Evolutionary conservation across 257 asterid species (phyloP), one percentile per base, ranked within the genome.

Genomic region (Leptodermis oblonga): DNA sequence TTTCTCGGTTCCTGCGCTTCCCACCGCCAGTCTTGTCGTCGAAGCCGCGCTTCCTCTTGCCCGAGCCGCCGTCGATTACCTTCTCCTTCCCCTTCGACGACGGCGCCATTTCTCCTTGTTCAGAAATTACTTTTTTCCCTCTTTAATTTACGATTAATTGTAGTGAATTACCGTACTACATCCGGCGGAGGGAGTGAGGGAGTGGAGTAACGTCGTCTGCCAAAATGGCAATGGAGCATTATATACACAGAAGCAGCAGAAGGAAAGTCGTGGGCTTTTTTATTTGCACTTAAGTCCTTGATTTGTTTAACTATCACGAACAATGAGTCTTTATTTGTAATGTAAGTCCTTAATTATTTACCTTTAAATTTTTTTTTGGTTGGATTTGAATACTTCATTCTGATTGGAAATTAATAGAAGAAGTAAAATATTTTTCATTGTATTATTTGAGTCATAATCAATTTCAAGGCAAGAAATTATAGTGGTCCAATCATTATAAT

Each of bases 21-120:
- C 87, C 78, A 5, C 77, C 53, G 45, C 75, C 91, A 49, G 86
- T 78, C 77, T 82, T 83, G 52, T 81, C 91, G 33, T 80, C 85
- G 77, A 75, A 75, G 63, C 65, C 54, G 51, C 77, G 70, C 56
- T 92, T 92, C 64, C 97, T 77, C 82, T 87, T 89, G 41, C 88
- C 96, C 68, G 86, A 34, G 49, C 81, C 76, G 68, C 78, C 76
- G 70, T 76, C 92, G 15, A 68, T 33, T 56, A 85, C 91, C 76
- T 94, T 94, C 78, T 91, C 99, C 79, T 91, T 91, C 4, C 97
- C 99, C 75, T 91, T 94, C 46, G 78, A 36, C 46, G 53, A 82
- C 3, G 92, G 79, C 17, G 84, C 88, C 95, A 90, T 87, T 77
- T 70, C 61, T 4, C 26, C 33, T 23, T 55, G 17, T 45, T 51